phyloP scores from a whole-genome alignment of 2,329 filamentous ascomycete genomes.

The Diplodia intermedia region DNA sequence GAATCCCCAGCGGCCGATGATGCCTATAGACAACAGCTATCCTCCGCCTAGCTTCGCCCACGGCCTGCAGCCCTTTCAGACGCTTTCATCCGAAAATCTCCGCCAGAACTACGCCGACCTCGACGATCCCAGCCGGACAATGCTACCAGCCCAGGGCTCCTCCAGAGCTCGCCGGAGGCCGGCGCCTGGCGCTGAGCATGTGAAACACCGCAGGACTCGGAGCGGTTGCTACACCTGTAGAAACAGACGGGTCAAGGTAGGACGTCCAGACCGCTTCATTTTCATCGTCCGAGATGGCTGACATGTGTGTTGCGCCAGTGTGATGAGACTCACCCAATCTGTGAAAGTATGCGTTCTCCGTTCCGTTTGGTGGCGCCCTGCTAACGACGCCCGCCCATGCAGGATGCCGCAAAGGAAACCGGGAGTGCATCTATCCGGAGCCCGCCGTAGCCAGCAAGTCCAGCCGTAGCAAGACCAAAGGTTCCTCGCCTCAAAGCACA shows the following conservation, averaged over 20 bases:
- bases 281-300: constrained; percentile 26
- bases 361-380: constrained; percentile 23
- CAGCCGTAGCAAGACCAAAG: constrained; percentile 55
- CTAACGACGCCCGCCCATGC: constrained; percentile 36
- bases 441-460: constrained; percentile 61
- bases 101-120: constrained; percentile 47
- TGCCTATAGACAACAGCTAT: constrained; percentile 41
- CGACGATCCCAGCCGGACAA: constrained; percentile 42
- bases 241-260: constrained; percentile 79
- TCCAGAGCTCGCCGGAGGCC: constrained; percentile 42
- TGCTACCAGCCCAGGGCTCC: constrained; percentile 37
- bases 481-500: constrained; percentile 55
- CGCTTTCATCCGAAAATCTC: constrained; percentile 44
- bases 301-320: constrained; percentile 63
- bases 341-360: constrained; percentile 66
- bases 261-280: constrained; percentile 12
- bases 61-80: constrained; percentile 38
- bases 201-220: constrained; percentile 91
- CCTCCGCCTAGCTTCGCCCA: constrained; percentile 41
- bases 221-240: constrained; percentile 95
- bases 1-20: constrained; percentile 43
- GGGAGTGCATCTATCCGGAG: constrained; percentile 91
- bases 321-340: constrained; percentile 85
- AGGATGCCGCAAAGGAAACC: constrained; percentile 89
- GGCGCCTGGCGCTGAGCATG: constrained; percentile 63